A percentile compares a stretch with the other conserved stretches of the same genome.
Conservation (phyloP, 2,329 filamentous ascomycete species). For the Fusarium lateritium region DNA sequence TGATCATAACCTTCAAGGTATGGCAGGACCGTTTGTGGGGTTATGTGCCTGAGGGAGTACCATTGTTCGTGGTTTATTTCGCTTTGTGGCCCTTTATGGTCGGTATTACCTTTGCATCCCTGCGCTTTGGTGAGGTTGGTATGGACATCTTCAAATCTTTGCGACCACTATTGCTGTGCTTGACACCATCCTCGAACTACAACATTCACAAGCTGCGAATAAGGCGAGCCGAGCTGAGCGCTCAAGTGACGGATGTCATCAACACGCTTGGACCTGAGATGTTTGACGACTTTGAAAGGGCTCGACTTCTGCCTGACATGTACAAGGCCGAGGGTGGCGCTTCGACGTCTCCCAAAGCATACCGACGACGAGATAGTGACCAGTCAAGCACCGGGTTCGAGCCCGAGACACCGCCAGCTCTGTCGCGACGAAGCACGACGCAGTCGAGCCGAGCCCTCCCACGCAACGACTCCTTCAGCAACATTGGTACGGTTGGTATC, state of each 20-base stretch:
- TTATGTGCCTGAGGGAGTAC: constrained; percentile 83
- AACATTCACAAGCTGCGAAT: constrained; percentile 84
- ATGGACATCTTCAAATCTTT: constrained; percentile 99
- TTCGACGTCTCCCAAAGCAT: constrained; percentile 39
- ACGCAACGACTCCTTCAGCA: constrained; percentile 93
- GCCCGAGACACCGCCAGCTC: constrained; percentile 57
- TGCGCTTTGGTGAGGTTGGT: constrained; percentile 96
- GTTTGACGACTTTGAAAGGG: constrained; percentile 94
- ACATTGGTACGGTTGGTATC: constrained; percentile 88
- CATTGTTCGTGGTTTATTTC: constrained; percentile 82
- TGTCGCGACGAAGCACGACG: constrained; percentile 66
- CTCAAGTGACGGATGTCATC: constrained; percentile 90
- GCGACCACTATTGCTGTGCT: constrained; percentile 85
- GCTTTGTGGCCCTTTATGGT: constrained; percentile 87
- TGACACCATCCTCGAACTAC: constrained; percentile 88
- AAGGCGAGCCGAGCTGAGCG: constrained; percentile 80
- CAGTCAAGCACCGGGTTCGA: constrained; percentile 59
- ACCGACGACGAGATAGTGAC: constrained; percentile 64
- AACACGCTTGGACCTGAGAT: constrained; percentile 96
- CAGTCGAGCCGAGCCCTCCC: constrained; percentile 72
- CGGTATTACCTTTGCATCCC: constrained; percentile 89
- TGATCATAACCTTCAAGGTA: constrained; percentile 81
- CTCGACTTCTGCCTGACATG: constrained; percentile 76
- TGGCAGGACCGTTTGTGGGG: constrained; percentile 87
- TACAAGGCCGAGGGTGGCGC: constrained; percentile 56